These are phyloP conservation scores for Phytophthora boehmeriae DNA, from an alignment of 352 stramenopile species.

Conservation along the genomic window DNA sequence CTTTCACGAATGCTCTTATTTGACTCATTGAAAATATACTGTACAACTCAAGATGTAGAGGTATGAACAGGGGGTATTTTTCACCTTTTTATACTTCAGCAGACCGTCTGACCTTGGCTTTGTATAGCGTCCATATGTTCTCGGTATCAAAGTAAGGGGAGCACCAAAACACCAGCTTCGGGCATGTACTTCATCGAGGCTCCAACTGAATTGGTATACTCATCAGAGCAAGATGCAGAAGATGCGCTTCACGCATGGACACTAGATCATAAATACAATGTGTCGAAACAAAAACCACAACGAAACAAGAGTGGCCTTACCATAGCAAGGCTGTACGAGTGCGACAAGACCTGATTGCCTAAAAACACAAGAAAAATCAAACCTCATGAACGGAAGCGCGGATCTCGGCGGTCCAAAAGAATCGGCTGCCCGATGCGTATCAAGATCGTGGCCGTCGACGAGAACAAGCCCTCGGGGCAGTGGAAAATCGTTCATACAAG, in stretches of 20 bases:
- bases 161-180: too few relatives aligned
- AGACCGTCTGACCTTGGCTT: too few relatives aligned
- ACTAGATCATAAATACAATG: conserved; percentile 1
- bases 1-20: too few relatives aligned
- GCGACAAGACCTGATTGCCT: neutral
- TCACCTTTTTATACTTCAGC: too few relatives aligned
- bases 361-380: conserved; percentile 1
- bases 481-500: conserved; percentile 9
- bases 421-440: conserved; percentile 3
- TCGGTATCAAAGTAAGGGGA: too few relatives aligned
- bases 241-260: conserved; percentile 2
- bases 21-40: too few relatives aligned
- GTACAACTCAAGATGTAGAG: too few relatives aligned
- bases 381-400: neutral
- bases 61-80: too few relatives aligned
- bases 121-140: too few relatives aligned
- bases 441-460: neutral
- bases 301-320: neutral
- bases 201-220: neutral
- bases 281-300: neutral
- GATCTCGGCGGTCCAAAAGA: neutral
- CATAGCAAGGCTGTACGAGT: neutral
- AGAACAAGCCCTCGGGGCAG: neutral
- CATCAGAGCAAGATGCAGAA: conserved; percentile 2
- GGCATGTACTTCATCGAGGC: too few relatives aligned